phyloP scores from a whole-genome alignment of 1,284 basidiomycete genomes.

The Schizopora paradoxa region DNA sequence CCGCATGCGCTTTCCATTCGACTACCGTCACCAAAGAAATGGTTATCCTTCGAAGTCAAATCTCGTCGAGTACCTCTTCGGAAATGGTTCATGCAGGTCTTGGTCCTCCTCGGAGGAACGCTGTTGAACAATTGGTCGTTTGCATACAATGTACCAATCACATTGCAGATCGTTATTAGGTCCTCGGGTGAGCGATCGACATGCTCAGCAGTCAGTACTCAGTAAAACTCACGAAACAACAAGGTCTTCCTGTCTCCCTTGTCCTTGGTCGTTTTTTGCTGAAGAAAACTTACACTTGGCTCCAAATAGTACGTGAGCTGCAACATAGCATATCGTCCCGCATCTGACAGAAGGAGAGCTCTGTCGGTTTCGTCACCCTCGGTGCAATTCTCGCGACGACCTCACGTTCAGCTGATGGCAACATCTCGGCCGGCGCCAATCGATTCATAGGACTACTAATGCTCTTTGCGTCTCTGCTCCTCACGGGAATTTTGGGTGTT shows the following conservation, averaged over 20 bases:
- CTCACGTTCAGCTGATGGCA: constrained; percentile 30
- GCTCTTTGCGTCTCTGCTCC: constrained; percentile 64
- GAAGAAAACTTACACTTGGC: constrained; percentile 51
- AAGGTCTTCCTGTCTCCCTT: constrained; percentile 67
- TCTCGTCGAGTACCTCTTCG: constrained; percentile 65
- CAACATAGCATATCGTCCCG: constrained; percentile 1
- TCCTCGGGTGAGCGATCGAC: constrained; percentile 61
- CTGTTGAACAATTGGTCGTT: constrained; percentile 85
- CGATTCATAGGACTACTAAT: constrained; percentile 71
- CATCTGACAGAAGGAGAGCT: constrained; percentile 35
- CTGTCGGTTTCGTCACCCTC: constrained; percentile 65
- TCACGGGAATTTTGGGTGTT: constrained; percentile 72
- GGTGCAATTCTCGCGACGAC: constrained; percentile 78
- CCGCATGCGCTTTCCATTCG: too few relatives aligned
- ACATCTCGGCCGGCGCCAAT: too few relatives aligned
- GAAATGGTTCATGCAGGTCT: constrained; percentile 74
- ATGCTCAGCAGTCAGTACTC: constrained; percentile 3
- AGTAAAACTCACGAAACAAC: neutral
- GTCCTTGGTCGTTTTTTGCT: constrained; percentile 54
- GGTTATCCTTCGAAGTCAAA: too few relatives aligned
- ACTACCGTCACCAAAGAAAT: too few relatives aligned
- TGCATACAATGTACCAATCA: constrained; percentile 73
- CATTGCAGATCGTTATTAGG: constrained; percentile 84
- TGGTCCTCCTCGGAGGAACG: constrained; percentile 65
- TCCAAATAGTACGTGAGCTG: constrained; percentile 55